Conservation (phyloP, 148 eudicot species). For the Amaranthus hypochondriacus region DNA sequence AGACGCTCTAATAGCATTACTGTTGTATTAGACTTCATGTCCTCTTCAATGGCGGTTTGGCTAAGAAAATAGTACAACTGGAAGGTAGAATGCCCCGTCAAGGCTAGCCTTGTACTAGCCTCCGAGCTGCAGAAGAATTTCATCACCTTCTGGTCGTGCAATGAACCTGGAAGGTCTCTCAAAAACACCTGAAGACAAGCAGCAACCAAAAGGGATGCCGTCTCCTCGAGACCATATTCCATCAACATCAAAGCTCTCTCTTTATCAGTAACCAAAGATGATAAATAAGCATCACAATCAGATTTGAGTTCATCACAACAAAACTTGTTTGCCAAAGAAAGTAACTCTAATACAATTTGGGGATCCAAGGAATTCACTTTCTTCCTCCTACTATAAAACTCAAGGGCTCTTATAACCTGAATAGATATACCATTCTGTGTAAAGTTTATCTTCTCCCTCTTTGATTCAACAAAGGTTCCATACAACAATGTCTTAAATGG, state of each 20-base stretch:
- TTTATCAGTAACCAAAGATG: conserved; percentile 46
- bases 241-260: conserved; percentile 63
- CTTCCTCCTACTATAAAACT: conserved; percentile 63
- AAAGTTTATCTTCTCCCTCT: conserved; percentile 53
- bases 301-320: conserved; percentile 79
- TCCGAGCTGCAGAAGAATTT: conserved; percentile 53
- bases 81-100: conserved; percentile 66
- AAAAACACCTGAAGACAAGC: conserved; percentile 72
- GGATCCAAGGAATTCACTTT: conserved; percentile 47
- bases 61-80: conserved; percentile 66
- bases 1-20: conserved; percentile 61
- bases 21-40: conserved; percentile 46
- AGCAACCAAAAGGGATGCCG: conserved; percentile 65
- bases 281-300: conserved; percentile 58
- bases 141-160: conserved; percentile 47
- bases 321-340: conserved; percentile 59
- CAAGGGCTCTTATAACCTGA: conserved; percentile 59
- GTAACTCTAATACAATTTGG: conserved; percentile 56
- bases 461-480: conserved; percentile 62
- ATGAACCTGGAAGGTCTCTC: conserved; percentile 63
- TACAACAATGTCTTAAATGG: conserved; percentile 66
- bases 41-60: conserved; percentile 69
- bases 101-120: conserved; percentile 46
- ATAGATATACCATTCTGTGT: conserved; percentile 49
- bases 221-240: conserved; percentile 79